These are phyloP conservation scores for Solanum virginianum DNA, from an alignment of 257 asterid genomes.

Conservation along the genomic window DNA sequence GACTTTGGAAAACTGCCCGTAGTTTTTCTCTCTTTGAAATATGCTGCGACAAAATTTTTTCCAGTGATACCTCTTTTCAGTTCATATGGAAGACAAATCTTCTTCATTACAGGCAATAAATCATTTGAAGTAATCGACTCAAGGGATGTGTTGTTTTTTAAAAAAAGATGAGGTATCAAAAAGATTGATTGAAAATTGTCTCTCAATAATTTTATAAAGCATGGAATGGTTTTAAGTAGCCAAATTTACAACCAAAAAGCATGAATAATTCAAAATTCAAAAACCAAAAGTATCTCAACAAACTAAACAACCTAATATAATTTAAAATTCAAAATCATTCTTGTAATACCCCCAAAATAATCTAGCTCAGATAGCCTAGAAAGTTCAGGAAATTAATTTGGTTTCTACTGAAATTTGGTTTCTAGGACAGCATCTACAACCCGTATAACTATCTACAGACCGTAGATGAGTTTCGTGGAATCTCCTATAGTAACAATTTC, in stretches of 20 bases:
- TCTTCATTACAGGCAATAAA: neutral
- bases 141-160: neutral
- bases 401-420: too few species aligned
- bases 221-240: neutral
- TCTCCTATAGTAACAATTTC: too few species aligned
- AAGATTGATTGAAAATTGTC: neutral
- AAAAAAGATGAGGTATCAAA: neutral
- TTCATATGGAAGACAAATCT: neutral
- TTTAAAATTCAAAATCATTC: neutral
- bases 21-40: neutral
- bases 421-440: too few species aligned
- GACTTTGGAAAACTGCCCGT: neutral
- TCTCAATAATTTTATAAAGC: neutral
- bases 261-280: neutral
- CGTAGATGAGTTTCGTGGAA: too few species aligned
- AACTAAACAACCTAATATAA: too few species aligned
- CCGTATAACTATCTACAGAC: too few species aligned
- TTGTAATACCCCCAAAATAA: too few species aligned
- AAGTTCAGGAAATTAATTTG: too few species aligned
- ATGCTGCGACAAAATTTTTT: neutral
- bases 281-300: neutral
- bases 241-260: neutral
- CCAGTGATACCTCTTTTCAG: neutral
- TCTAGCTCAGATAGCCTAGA: too few species aligned
- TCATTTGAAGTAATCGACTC: neutral